Evolutionary conservation across 208 protist genomes (phyloP), one percentile per base, ranked within the genome.

Genomic region (Wallacemonas sp.): DNA sequence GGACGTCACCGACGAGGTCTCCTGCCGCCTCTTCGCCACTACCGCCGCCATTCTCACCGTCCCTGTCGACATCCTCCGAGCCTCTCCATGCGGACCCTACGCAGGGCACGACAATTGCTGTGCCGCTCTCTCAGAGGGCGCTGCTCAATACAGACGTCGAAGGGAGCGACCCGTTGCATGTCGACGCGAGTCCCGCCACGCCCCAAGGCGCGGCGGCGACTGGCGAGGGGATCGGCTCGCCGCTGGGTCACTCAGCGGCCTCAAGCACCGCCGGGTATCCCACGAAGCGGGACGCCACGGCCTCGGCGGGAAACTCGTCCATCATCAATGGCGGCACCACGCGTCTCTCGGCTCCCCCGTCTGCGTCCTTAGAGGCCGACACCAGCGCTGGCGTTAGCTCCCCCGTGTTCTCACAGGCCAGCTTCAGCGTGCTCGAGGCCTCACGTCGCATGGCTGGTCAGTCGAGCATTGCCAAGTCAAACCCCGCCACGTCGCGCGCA

Each of bases 401-500:
- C 32, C 44, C 63, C 24, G 30, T 59, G 34, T 73, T 73, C 38
- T 57, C 58, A 2, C 36, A 27, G 34, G 41, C 34, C 32, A 39
- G 60, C n/a, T 73, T 54, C 52, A 39, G 59, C 15, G 32, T 32
- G 2, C 24, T 75, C 21, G 30, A 55, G 36, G 42, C 50, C 15
- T 57, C 48, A 1, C 39, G 48, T 1, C 46, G 57, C 13, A 38
- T 64, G 3, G 41, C 62, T 6, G 55, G 34, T 9, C 55, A 63
- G 50, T 45, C 46, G 57, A 67, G 48, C 29, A 66, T 63, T 34
- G 50, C 38, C 39, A 71, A 63, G 64, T 36, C 22, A 17, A 69
- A 68, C 48, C 44, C 17, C 19, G 15, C 33, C 39, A 44, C 2
- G 32, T 74, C 73, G 6, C 83, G 83, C 41, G 52, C 45, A 1